Conservation (phyloP, 345 rosid species). For the Balakata baccata region DNA sequence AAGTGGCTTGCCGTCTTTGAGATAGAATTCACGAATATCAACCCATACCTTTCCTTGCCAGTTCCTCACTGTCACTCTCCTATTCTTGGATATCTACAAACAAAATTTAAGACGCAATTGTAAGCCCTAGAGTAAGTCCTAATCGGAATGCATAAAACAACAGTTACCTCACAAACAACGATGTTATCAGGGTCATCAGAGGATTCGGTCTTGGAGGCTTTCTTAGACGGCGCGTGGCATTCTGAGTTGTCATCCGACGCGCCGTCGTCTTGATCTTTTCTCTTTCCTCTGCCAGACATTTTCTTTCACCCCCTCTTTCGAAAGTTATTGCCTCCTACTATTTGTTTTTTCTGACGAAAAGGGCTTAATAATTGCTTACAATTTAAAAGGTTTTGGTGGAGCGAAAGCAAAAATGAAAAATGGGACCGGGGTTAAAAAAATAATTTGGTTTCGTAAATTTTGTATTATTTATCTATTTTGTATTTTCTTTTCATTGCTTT, state of each 20-base stretch:
- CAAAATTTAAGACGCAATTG: constrained; percentile 4
- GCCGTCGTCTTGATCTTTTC: constrained; percentile 56
- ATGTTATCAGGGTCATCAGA: constrained; percentile 61
- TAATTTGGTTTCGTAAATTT: too few species aligned
- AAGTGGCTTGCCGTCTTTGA: constrained; percentile 72
- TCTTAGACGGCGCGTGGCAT: constrained; percentile 58
- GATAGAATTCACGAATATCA: constrained; percentile 87
- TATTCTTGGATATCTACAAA: constrained; percentile 68
- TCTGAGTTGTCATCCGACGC: constrained; percentile 62
- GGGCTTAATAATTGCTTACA: too few species aligned
- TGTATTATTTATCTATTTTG: too few species aligned
- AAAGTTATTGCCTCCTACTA: too few species aligned
- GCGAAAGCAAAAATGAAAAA: too few species aligned
- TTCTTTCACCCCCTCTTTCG: background rate
- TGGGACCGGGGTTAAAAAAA: too few species aligned
- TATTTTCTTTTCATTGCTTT: too few species aligned
- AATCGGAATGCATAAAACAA: background rate
- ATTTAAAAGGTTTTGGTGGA: too few species aligned
- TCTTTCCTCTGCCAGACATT: constrained; percentile 83
- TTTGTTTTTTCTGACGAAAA: too few species aligned
- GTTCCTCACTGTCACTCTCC: constrained; percentile 80
- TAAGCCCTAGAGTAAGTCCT: constrained; percentile 13
- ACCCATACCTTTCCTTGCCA: constrained; percentile 79
- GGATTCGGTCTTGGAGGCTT: constrained; percentile 47
- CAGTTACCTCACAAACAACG: constrained; percentile 66